Conservation (phyloP, 257 asterid genomes). For the Salvia rosmarinus region DNA sequence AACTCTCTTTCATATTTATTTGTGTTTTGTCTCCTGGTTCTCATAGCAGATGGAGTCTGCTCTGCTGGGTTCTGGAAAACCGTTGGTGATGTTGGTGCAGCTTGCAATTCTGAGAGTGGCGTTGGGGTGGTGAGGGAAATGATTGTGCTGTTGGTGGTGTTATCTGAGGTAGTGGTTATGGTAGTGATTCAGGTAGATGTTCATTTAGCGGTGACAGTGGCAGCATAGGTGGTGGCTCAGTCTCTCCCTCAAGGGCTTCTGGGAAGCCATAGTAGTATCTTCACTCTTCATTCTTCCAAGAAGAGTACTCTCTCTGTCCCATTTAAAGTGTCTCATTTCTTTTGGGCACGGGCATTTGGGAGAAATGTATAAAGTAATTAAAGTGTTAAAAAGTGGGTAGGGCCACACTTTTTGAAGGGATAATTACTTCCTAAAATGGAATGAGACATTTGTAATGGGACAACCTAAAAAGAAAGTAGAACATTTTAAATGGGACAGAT, state of each 20-base stretch:
- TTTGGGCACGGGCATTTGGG: too few species aligned
- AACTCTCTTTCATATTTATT: slow-evolving; percentile 37
- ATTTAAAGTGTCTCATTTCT: too few species aligned
- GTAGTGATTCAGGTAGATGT: slow-evolving; percentile 34
- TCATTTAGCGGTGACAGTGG: slow-evolving; percentile 30
- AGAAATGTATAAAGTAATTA: too few species aligned
- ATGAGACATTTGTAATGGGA: too few species aligned
- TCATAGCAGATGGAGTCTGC: slow-evolving; percentile 21
- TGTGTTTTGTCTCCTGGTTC: slow-evolving; percentile 28
- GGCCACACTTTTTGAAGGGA: too few species aligned
- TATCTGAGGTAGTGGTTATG: slow-evolving; percentile 38
- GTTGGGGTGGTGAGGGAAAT: slow-evolving; percentile 24
- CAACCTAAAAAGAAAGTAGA: too few species aligned
- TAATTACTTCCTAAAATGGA: too few species aligned
- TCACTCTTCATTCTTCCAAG: slow-evolving; percentile 24
- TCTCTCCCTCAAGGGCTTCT: slow-evolving; percentile 94
- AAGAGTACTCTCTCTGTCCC: too few species aligned
- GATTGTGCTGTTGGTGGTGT: slow-evolving; percentile 17
- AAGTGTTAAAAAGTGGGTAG: too few species aligned
- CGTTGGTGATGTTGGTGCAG: neutral
- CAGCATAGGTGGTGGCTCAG: slow-evolving; percentile 42
- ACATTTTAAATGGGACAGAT: too few species aligned
- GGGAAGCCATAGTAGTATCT: slow-evolving; percentile 23
- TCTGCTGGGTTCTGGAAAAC: slow-evolving; percentile 19
- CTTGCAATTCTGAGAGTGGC: neutral